Evolutionary conservation across 2,329 filamentous ascomycete genomes (phyloP).

Genomic region (Trichoderma sp.): DNA sequence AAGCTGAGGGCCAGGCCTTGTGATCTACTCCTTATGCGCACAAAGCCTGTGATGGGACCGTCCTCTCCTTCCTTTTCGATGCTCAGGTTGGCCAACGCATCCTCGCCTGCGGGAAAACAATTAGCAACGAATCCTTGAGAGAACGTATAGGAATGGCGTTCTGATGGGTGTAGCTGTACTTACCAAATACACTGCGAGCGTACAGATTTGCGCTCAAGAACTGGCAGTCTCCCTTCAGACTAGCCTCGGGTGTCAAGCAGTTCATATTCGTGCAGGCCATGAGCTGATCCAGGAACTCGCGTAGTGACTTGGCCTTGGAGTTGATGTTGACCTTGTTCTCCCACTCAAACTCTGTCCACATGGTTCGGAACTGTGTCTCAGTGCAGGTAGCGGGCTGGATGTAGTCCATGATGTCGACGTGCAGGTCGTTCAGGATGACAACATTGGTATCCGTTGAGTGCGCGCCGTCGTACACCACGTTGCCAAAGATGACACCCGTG

Average conservation of each 20-base stretch:
- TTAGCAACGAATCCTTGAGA: not conserved
- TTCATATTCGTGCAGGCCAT: constrained; percentile 99
- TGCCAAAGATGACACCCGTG: constrained; percentile 97
- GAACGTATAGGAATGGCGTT: not conserved
- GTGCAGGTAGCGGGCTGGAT: constrained; percentile 96
- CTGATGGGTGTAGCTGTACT: constrained; percentile 38
- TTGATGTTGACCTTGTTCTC: constrained; percentile 99
- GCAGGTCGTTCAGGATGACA: constrained; percentile 95
- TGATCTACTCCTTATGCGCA: constrained; percentile 94
- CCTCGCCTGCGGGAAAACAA: constrained; percentile 66
- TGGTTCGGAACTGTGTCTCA: constrained; percentile 98
- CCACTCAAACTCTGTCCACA: constrained; percentile 99
- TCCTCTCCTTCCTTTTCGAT: constrained; percentile 97
- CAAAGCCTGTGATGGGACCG: constrained; percentile 93
- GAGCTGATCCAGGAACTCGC: constrained; percentile 87
- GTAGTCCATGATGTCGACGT: constrained; percentile 99
- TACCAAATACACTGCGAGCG: constrained; percentile 96
- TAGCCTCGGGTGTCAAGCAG: constrained; percentile 93
- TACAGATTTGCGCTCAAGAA: constrained; percentile 97
- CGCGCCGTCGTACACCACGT: constrained; percentile 94
- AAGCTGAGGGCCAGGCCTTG: constrained; percentile 92
- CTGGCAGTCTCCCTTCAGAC: constrained; percentile 94
- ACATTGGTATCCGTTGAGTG: constrained; percentile 92
- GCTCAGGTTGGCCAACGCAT: constrained; percentile 93
- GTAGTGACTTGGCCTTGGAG: constrained; percentile 86